phyloP scores from a whole-genome alignment of 345 rosid genomes.

The Arabidopsis arenosa region DNA sequence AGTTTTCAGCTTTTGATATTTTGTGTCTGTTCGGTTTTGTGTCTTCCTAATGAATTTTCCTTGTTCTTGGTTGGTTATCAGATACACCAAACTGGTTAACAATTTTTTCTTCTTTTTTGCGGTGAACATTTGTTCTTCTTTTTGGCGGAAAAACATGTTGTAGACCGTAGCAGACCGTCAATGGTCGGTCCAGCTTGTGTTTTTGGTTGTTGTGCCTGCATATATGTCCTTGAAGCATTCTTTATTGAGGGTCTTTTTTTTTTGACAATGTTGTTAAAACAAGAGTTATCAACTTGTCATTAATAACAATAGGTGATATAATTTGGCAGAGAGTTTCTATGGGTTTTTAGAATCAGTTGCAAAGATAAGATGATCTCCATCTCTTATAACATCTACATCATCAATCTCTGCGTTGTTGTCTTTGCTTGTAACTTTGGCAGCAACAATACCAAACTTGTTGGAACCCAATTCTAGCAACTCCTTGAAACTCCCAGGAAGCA shows the following conservation, averaged over 20 bases:
- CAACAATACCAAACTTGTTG: slow-evolving; percentile 59
- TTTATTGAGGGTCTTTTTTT: neutral
- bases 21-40: slow-evolving; percentile 21
- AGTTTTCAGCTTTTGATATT: slow-evolving; percentile 21
- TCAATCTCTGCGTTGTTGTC: slow-evolving; percentile 75
- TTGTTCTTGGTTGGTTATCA: slow-evolving; percentile 30
- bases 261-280: slow-evolving; percentile 23
- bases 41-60: slow-evolving; percentile 11
- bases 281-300: neutral
- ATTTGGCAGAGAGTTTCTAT: neutral
- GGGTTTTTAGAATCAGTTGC: slow-evolving; percentile 24
- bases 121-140: neutral
- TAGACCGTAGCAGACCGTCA: neutral
- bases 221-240: neutral
- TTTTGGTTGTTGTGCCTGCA: neutral
- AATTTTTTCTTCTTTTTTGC: neutral
- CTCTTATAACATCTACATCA: slow-evolving; percentile 71
- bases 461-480: slow-evolving; percentile 68
- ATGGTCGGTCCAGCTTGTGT: neutral
- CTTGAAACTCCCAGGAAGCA: slow-evolving; percentile 65
- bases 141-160: slow-evolving; percentile 3
- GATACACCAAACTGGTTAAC: slow-evolving; percentile 13
- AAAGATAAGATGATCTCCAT: slow-evolving; percentile 80
- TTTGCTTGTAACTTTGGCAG: slow-evolving; percentile 57
- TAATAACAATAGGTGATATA: neutral